Evolutionary conservation across 352 stramenopile genomes (phyloP), one percentile per base, ranked within the genome.

Genomic region (Globisporangium nagaii): DNA sequence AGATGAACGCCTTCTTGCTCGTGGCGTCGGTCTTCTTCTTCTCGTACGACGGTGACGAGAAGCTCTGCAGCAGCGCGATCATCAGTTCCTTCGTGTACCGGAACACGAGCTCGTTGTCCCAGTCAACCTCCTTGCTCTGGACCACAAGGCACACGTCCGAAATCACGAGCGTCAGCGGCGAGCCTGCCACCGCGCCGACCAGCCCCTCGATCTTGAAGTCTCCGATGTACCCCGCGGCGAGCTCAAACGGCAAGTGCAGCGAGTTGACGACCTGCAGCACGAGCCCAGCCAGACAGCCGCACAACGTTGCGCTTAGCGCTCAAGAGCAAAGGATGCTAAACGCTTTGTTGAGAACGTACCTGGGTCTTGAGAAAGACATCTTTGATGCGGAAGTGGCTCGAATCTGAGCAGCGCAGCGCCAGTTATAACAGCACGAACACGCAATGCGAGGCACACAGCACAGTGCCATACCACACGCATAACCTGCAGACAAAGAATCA

Each of bases 21-120:
- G 28, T 31, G 2, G 37, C 17, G 11, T 32, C 47, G 32, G 46
- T 57, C 44, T 66, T 70, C 25, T 69, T 78, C 27, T 53, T 66
- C 13, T 61, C 36, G 20, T 54, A 65, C 19, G 49, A 62, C 1
- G 55, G 69, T 1, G 61, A 61, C 25, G 67, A 59, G 5, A 88
- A 46, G 36, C 65, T 72, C 61, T 92, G 82, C 37, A 70, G 65
- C 7, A 89, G 63, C 22, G 79, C 68, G 20, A 90, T 51, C 19
- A 84, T 22, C 1, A 88, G 61, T 28, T 92, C 79, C 36, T 83
- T 86, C 9, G 79, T 65, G 42, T 87, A 86, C n/a, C 81, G 79
- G 15, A 86, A 62, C 34, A 75, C 59, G n/a, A 88, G 59, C 30
- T 88, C 82, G 39, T 88, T 81, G 37, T 75, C 64, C 79, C 79